Conservation (phyloP, 768 basidiomycete genomes). For the Paxillus ammoniavirescens region DNA sequence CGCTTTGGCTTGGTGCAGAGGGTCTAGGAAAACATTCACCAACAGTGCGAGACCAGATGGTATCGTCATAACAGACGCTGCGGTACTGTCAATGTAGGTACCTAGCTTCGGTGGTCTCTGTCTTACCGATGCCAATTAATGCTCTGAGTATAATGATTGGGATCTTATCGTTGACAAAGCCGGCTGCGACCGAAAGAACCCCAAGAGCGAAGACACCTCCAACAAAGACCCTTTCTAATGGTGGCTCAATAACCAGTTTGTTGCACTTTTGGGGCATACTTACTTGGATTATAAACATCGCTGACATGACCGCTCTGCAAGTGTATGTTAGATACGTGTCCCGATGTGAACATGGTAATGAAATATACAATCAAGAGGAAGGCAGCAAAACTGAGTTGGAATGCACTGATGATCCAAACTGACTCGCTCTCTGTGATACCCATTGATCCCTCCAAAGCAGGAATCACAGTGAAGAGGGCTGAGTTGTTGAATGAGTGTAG, state of each 20-base stretch:
- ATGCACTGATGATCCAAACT: too few species aligned
- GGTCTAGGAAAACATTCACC: constrained; percentile 27
- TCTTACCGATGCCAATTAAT: constrained; percentile 40
- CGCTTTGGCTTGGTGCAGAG: constrained; percentile 40
- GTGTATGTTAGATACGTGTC: background rate
- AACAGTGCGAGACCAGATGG: constrained; percentile 42
- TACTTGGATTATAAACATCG: constrained; percentile 41
- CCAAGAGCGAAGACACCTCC: constrained; percentile 38
- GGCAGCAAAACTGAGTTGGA: too few species aligned
- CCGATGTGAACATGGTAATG: too few species aligned
- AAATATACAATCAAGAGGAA: too few species aligned
- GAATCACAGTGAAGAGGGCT: too few species aligned
- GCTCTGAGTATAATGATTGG: constrained; percentile 47
- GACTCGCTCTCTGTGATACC: too few species aligned
- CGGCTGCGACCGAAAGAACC: constrained; percentile 39
- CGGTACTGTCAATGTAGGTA: background rate
- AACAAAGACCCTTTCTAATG: constrained; percentile 37
- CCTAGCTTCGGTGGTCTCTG: background rate
- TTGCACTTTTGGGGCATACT: background rate
- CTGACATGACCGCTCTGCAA: constrained; percentile 38
- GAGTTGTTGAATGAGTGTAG: too few species aligned
- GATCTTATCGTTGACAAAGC: constrained; percentile 42
- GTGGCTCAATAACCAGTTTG: background rate
- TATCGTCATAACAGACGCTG: constrained; percentile 43
- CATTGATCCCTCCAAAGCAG: too few species aligned